Base-by-base conservation (phyloP, 768 basidiomycete genomes). In the Amanita exitialis region DNA sequence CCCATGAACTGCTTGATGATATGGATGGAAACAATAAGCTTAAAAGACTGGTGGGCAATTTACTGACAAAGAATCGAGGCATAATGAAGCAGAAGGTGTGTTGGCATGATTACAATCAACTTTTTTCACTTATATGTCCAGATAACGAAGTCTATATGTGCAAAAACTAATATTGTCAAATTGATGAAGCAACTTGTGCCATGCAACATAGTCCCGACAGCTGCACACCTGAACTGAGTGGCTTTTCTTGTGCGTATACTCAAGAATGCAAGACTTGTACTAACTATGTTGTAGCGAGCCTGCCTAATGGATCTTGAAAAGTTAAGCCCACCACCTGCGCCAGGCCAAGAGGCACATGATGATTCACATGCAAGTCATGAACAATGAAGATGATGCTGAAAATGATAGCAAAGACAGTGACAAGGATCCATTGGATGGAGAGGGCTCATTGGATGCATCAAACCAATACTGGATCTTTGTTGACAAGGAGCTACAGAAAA, bases 21-120 rank as follows among this genome's bases (percentile, higher is more conserved):
- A 44, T 44, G 43, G 43, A 44, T 27, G 43, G 6, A 44, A 27
- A 3, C 43, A 44, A 44, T 27, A 44, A 44, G 15, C 4, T 44
- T 23, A 44, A 44, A 44, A 3, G 15, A 44, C 3, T 44, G 43
- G 43, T 44, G 23, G 43, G 43, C 43, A 7, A 3, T 44, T n/a
- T 44, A 5, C 43, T 44, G 21, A 44, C 43, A 20, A 44, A 44
- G 23, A 44, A 6, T 5, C 43, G 43, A n/a, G 43, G 43, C 15
- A 44, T n/a, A 28, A 44, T 44, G 43, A 44, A 44, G 43, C 43
- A 44, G 15, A 44, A 44, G 43, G 43, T 44, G 43, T n/a, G 39
- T 3, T 13, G 43, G 20, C 21, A n/a, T n/a, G n/a, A 44, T n/a
- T 5, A 44, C 27, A 27, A 44, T 12, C 13, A 44, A 27, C 43